Evolutionary conservation across 495 filamentous ascomycete species (phyloP).

Genomic region (Penicillium verhagenii): DNA sequence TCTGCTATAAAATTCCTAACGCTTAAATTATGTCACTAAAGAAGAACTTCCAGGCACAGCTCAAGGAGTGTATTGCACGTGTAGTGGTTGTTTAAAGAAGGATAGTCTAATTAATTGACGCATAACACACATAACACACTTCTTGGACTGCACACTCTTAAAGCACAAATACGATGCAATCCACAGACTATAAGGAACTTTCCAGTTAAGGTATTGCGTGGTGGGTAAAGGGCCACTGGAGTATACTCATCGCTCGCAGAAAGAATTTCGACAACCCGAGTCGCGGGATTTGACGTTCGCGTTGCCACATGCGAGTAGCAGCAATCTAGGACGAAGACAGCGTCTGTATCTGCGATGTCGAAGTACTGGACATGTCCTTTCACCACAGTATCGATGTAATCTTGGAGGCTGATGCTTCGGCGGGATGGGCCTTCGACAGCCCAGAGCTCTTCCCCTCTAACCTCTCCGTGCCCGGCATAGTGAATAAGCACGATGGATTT

Average conservation of each 20-base stretch:
- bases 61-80: neutral
- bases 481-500: slow-evolving; percentile 12
- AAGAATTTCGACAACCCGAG: slow-evolving; percentile 14
- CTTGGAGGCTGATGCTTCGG: slow-evolving; percentile 8
- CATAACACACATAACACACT: too few relatives aligned
- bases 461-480: slow-evolving; percentile 14
- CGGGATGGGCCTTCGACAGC: slow-evolving; percentile 2
- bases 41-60: neutral
- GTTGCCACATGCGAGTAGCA: slow-evolving; percentile 11
- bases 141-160: too few relatives aligned
- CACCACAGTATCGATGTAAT: slow-evolving; percentile 8
- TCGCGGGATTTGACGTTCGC: slow-evolving; percentile 4
- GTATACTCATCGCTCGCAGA: slow-evolving; percentile 8
- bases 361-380: slow-evolving; percentile 6
- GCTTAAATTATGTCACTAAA: neutral
- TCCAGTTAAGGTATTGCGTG: slow-evolving; percentile 15
- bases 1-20: neutral
- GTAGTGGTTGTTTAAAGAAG: too few relatives aligned
- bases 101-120: too few relatives aligned
- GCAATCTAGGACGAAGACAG: slow-evolving; percentile 12
- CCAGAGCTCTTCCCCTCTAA: slow-evolving; percentile 6
- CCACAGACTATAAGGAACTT: too few relatives aligned
- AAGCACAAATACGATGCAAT: too few relatives aligned
- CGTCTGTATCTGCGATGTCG: slow-evolving; percentile 7
- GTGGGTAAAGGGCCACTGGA: slow-evolving; percentile 5